Base-by-base conservation (phyloP, 2,329 filamentous ascomycete genomes). In the Cercospora berteroae region DNA sequence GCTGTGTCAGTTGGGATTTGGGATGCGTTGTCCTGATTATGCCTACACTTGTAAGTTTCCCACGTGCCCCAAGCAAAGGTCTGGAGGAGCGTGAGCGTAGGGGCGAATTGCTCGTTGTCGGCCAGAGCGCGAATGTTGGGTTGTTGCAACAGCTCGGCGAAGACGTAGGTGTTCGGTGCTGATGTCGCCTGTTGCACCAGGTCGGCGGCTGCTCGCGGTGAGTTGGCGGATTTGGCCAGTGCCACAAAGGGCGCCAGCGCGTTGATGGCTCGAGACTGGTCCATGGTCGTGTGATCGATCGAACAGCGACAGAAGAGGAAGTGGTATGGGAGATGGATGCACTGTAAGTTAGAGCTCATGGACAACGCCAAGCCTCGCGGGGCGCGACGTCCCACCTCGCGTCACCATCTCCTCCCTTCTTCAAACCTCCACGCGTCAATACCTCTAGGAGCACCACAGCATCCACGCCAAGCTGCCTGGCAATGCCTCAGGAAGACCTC, bases 51-150 rank as follows among this genome's bases (percentile, higher is more conserved):
- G 83, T 97, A 97, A 73, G 90, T 87, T 67, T 86, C 82, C 83
- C 93, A 97, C 67, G 93, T 97, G 68, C 94, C 95, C 84, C 95
- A 93, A 67, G 93, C 92, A 81, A 99, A 99, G 75, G 96, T 89
- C 79, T 94, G 86, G 55, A 99, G 89, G 13, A 96, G 85, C 1
- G 83, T 87, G 60, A 95, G 84, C 79, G 92, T 82, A 48, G 79
- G 74, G 6, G 84, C 81, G 74, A 90, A 87, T 59, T 96, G 90
- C 39, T 84, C 77, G n/a, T 87, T 83, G 44, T 80, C 81, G 27
- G 83, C 80, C 55, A 98, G 88, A 12, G 87, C 85, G 79, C 95
- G 91, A 72, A 98, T 89, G 74, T 92, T 88, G 0, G 91, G 88
- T 1, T 89, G 88, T 74, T 91, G 86, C 42, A 99, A 88, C n/a